Conservation (phyloP, 805 yeast genomes). For the Kazachstania bromeliacearum region DNA sequence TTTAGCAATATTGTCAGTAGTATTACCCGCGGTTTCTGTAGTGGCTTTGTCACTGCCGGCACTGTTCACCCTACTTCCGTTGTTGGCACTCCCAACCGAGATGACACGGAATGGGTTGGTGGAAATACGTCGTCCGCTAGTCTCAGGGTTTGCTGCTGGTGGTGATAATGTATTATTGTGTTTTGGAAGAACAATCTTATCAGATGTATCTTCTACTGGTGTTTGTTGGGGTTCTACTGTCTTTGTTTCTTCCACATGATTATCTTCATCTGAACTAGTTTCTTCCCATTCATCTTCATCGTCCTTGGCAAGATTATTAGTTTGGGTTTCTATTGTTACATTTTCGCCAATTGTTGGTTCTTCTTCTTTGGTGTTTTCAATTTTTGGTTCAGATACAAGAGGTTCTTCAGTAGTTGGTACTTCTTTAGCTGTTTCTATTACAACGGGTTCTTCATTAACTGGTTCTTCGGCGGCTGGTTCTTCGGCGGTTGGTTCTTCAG, state of each 20-base stretch:
- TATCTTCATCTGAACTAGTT: conserved; percentile 2
- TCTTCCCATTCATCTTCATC: conserved; percentile 9
- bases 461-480: not conserved
- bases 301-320: too few relatives aligned
- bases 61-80: conserved; percentile 1
- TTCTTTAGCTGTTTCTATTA: not conserved
- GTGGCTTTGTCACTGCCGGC: conserved; percentile 12
- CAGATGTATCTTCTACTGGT: not conserved
- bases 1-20: conserved; percentile 11
- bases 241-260: not conserved
- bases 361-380: not conserved
- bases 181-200: conserved; percentile 10
- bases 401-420: too few relatives aligned
- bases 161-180: conserved; percentile 1
- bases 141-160: not conserved
- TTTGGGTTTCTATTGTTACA: too few relatives aligned
- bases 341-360: too few relatives aligned
- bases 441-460: not conserved
- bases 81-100: conserved; percentile 18
- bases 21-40: not conserved
- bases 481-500: conserved; percentile 1
- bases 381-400: not conserved
- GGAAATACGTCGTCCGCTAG: not conserved
- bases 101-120: conserved; percentile 28
- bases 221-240: not conserved